These are phyloP conservation scores for Sinapis alba DNA, from an alignment of 441 rosid genomes.

Conservation along the genomic window DNA sequence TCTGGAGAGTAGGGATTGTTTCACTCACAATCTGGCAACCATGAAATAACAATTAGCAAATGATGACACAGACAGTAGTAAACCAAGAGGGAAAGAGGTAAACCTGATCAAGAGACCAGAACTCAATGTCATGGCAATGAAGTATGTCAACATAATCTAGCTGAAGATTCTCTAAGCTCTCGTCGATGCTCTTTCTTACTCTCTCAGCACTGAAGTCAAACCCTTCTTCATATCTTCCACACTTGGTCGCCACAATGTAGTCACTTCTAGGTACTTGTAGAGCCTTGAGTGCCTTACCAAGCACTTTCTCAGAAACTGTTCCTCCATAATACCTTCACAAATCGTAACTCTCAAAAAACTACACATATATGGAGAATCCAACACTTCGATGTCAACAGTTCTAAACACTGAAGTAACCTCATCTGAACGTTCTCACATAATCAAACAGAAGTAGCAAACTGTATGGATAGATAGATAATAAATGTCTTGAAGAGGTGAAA, in stretches of 20 bases:
- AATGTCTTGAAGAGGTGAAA: background rate
- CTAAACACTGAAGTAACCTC: background rate
- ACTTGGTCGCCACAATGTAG: slow-evolving; percentile 84
- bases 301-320: slow-evolving; percentile 88
- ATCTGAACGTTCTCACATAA: background rate
- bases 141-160: slow-evolving; percentile 85
- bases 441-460: background rate
- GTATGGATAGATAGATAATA: background rate
- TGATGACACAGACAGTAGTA: slow-evolving; percentile 11
- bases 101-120: slow-evolving; percentile 54
- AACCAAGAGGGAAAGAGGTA: background rate
- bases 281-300: slow-evolving; percentile 84
- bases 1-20: slow-evolving; percentile 91
- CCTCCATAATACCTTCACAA: slow-evolving; percentile 78
- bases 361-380: background rate
- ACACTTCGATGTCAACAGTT: background rate
- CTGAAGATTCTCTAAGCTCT: slow-evolving; percentile 84
- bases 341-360: slow-evolving; percentile 4
- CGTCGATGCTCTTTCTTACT: slow-evolving; percentile 81
- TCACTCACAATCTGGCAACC: slow-evolving; percentile 71
- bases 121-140: slow-evolving; percentile 86
- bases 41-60: slow-evolving; percentile 23
- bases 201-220: slow-evolving; percentile 91
- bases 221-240: slow-evolving; percentile 82
- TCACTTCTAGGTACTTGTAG: slow-evolving; percentile 70